A percentile compares a stretch with the other conserved stretches of the same genome.
Conservation (phyloP, 345 rosid species). For the Aquilaria sinensis region DNA sequence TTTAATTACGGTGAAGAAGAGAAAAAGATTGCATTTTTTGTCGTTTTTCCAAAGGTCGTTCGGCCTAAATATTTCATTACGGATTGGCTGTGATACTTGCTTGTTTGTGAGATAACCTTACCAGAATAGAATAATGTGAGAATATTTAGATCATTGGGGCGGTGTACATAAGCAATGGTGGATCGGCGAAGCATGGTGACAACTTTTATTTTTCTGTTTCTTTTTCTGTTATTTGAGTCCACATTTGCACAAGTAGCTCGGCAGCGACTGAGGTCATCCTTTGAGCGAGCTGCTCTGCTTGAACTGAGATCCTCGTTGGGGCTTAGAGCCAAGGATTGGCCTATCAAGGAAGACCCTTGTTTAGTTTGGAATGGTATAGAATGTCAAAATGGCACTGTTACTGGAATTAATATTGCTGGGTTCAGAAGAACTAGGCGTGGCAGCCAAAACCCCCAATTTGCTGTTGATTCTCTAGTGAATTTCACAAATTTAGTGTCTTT, state of each 20-base stretch:
- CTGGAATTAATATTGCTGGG: slow-evolving; percentile 75
- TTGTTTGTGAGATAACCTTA: slow-evolving; percentile 2
- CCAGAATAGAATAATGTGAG: slow-evolving; percentile 17
- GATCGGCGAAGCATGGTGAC: slow-evolving; percentile 33
- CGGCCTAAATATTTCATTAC: slow-evolving; percentile 16
- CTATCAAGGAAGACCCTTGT: slow-evolving; percentile 82
- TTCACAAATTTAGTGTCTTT: slow-evolving; percentile 56
- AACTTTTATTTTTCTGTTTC: slow-evolving; percentile 30
- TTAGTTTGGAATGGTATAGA: slow-evolving; percentile 56
- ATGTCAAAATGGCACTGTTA: slow-evolving; percentile 60
- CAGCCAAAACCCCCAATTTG: slow-evolving; percentile 62
- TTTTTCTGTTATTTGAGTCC: slow-evolving; percentile 38
- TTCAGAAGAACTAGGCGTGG: slow-evolving; percentile 83
- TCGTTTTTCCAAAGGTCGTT: slow-evolving; percentile 20
- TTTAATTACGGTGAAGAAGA: not conserved
- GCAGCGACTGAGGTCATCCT: slow-evolving; percentile 36
- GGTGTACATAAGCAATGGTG: slow-evolving; percentile 51
- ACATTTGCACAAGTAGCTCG: slow-evolving; percentile 42
- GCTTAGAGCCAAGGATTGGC: slow-evolving; percentile 86
- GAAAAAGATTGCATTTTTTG: slow-evolving; percentile 6
- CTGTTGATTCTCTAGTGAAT: slow-evolving; percentile 64
- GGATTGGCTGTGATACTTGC: slow-evolving; percentile 7
- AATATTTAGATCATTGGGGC: slow-evolving; percentile 23
- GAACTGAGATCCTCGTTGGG: slow-evolving; percentile 88
- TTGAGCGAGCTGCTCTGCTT: slow-evolving; percentile 57